These are phyloP conservation scores for Babesia ovis DNA, from an alignment of 169 alveolate species.

Conservation along the genomic window DNA sequence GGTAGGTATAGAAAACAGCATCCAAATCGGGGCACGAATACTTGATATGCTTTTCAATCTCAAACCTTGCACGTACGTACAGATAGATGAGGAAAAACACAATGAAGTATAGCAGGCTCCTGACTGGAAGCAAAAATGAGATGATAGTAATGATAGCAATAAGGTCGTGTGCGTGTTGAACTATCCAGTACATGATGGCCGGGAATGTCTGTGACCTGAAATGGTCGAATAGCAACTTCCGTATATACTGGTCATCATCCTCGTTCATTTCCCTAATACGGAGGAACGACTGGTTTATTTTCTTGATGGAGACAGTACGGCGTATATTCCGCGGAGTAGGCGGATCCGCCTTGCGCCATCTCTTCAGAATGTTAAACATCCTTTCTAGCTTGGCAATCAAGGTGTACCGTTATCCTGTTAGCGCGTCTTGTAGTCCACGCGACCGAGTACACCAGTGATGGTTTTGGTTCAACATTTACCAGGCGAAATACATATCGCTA, in stretches of 20 bases:
- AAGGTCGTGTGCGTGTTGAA: conserved; percentile 77
- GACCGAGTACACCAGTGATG: too few relatives aligned
- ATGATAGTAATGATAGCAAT: conserved; percentile 71
- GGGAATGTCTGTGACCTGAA: conserved; percentile 76
- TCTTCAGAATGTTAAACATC: not conserved
- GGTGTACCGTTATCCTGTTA: too few relatives aligned
- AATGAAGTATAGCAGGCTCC: conserved; percentile 71
- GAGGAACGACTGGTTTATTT: conserved; percentile 38
- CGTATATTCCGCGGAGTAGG: conserved; percentile 2
- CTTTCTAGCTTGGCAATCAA: too few relatives aligned
- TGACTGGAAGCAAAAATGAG: conserved; percentile 70
- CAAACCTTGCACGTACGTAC: conserved; percentile 81
- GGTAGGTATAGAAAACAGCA: conserved; percentile 79
- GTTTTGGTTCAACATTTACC: too few relatives aligned
- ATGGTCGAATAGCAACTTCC: conserved; percentile 73
- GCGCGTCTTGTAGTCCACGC: too few relatives aligned
- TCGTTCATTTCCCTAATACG: conserved; percentile 42
- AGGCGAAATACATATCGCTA: too few relatives aligned
- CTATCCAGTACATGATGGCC: conserved; percentile 78
- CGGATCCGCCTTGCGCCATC: not conserved
- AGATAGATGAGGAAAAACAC: conserved; percentile 77
- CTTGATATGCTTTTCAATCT: conserved; percentile 83
- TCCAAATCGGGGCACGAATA: conserved; percentile 85
- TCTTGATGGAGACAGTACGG: conserved; percentile 7
- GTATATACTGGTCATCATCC: conserved; percentile 67